Evolutionary conservation across 179 eudicot genomes (phyloP).

Genomic region (Carnegiea gigantea): DNA sequence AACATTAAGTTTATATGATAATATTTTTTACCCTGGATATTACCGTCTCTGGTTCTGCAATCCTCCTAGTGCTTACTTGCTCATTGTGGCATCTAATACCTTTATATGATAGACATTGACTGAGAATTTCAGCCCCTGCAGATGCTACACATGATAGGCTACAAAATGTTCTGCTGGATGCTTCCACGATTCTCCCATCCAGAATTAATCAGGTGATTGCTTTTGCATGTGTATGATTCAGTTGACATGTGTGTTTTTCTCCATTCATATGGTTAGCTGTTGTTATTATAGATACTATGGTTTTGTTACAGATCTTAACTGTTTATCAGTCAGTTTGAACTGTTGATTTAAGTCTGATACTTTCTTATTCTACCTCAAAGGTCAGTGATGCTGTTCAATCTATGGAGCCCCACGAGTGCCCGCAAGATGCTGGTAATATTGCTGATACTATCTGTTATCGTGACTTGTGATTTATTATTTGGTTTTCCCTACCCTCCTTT

Average conservation of each 20-base stretch:
- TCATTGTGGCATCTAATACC: neutral
- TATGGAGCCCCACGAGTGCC: constrained; percentile 25
- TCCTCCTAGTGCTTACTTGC: neutral
- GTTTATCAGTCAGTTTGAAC: neutral
- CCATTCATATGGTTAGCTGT: neutral
- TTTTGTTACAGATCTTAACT: neutral
- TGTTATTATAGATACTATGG: neutral
- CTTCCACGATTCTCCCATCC: constrained; percentile 24
- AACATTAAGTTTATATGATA: neutral
- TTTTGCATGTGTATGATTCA: neutral
- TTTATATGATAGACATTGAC: neutral
- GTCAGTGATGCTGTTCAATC: constrained; percentile 37
- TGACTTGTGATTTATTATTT: too few species aligned
- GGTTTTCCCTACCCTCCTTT: too few species aligned
- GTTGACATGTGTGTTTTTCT: neutral
- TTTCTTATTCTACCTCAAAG: constrained; percentile 24
- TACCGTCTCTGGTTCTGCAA: neutral
- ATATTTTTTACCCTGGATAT: neutral
- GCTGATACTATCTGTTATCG: neutral
- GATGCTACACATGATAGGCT: constrained; percentile 33
- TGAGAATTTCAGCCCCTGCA: constrained; percentile 27
- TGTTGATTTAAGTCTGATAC: constrained; percentile 7
- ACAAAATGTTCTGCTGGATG: constrained; percentile 26
- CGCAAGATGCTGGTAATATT: constrained; percentile 36
- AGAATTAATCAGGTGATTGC: constrained; percentile 47